phyloP scores from a whole-genome alignment of 208 protist genomes.

The Acanthamoeba sp. region DNA sequence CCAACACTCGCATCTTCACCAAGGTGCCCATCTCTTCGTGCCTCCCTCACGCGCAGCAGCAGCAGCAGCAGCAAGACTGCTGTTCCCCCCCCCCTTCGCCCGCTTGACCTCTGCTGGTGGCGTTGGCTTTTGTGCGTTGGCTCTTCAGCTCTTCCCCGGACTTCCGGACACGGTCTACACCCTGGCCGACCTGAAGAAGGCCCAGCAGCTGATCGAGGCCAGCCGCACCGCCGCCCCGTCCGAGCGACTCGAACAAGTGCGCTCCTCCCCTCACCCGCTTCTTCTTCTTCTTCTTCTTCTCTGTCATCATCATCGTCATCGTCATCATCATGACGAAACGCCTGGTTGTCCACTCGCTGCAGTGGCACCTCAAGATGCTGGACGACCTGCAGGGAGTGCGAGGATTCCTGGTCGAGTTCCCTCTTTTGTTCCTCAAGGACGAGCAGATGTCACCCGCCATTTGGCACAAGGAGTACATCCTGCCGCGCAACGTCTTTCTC shows the following conservation, averaged over 20 bases:
- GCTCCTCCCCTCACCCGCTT: too few relatives aligned
- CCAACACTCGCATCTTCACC: background rate
- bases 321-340: too few relatives aligned
- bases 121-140: too few relatives aligned
- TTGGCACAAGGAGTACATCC: slow-evolving; percentile 71
- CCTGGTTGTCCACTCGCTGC: too few relatives aligned
- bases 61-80: too few relatives aligned
- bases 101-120: too few relatives aligned
- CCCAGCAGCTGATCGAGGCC: slow-evolving; percentile 2
- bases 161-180: slow-evolving; percentile 24
- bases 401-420: slow-evolving; percentile 64
- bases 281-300: too few relatives aligned
- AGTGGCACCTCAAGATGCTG: slow-evolving; percentile 13
- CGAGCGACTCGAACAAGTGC: background rate
- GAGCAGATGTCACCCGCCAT: slow-evolving; percentile 73
- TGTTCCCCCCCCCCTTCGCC: too few relatives aligned
- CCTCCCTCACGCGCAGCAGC: too few relatives aligned
- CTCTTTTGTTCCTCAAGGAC: slow-evolving; percentile 38
- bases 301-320: too few relatives aligned
- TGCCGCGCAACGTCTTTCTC: slow-evolving; percentile 65
- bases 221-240: background rate
- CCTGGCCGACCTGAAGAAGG: background rate
- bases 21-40: background rate
- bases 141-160: background rate
- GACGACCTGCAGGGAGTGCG: background rate